These are phyloP conservation scores for Suillus decipiens DNA, from an alignment of 768 basidiomycete species.

Conservation along the genomic window DNA sequence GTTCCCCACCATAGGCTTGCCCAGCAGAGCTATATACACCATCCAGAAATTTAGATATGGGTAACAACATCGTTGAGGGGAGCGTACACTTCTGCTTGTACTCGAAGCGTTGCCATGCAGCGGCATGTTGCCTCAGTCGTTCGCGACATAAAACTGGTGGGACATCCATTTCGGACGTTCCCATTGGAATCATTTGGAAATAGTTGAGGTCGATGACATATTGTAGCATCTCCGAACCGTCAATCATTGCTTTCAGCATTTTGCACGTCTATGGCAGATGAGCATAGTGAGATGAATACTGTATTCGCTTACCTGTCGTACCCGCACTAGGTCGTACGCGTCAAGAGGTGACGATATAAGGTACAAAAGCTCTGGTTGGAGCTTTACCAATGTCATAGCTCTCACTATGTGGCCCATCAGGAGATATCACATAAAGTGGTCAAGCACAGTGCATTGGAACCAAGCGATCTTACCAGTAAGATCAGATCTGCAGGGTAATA, in stretches of 20 bases:
- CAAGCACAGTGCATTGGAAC: not conserved
- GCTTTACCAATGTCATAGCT: slow-evolving; percentile 3
- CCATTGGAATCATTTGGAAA: slow-evolving; percentile 43
- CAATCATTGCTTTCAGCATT: slow-evolving; percentile 39
- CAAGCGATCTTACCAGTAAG: not conserved
- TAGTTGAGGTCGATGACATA: slow-evolving; percentile 52
- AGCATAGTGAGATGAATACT: not conserved
- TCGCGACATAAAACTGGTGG: slow-evolving; percentile 43
- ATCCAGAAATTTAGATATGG: slow-evolving; percentile 52
- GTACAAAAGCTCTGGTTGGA: slow-evolving; percentile 37
- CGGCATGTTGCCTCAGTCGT: slow-evolving; percentile 43
- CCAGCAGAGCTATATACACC: slow-evolving; percentile 48
- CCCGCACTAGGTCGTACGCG: slow-evolving; percentile 37
- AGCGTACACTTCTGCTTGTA: slow-evolving; percentile 43
- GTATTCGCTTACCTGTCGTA: slow-evolving; percentile 30
- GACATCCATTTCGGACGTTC: slow-evolving; percentile 19
- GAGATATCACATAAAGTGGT: not conserved
- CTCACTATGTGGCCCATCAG: not conserved
- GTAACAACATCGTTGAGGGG: slow-evolving; percentile 44
- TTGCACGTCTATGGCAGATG: slow-evolving; percentile 38
- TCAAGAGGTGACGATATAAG: slow-evolving; percentile 39
- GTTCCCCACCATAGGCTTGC: too few relatives aligned
- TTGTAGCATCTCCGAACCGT: slow-evolving; percentile 46
- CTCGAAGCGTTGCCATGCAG: slow-evolving; percentile 49
- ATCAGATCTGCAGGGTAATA: not conserved